Base-by-base conservation (phyloP, 2,329 filamentous ascomycete genomes). In the Fusarium subtropicale region DNA sequence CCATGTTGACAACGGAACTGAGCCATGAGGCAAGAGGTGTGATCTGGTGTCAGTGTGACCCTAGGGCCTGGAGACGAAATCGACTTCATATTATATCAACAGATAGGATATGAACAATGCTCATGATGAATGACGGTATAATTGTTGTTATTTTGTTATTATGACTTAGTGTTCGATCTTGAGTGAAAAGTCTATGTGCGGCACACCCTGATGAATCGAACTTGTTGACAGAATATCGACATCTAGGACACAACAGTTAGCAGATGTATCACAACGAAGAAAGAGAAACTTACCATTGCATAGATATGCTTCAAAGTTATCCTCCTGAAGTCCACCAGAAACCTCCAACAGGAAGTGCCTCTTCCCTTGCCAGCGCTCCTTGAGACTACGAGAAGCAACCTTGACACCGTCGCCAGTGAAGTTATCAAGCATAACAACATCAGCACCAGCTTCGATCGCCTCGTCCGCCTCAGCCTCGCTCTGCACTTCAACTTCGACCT, bases 341-440 rank as follows among this genome's bases (percentile, higher is more conserved):
- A 97, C 93, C 83, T 99, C 96, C 36, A 99, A 86, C 76, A 98
- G 79, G 72, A 97, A 93, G 56, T 90, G 85, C 66, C 84, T 85
- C 78, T 88, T 90, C 33, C 90, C 91, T 60, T 86, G 87, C 93
- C 93, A 98, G 71, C 90, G 88, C 75, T 91, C 85, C 82, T 95
- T 97, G 69, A 99, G 78, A 72, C 86, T 90, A 76, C 81, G 86
- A 16, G 95, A 92, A 1, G 93, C 93, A 11, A 86, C 80, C 77
- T 89, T 90, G 66, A 97, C 90, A 1, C 90, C 93, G 2, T 92
- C 90, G 1, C 91, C 89, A 0, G 89, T 90, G 77, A 98, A 99
- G 79, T 99, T 99, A 79, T 99, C 96, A 64, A 99, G 82, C 96
- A 99, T 99, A 66, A 99, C 90, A 22, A 99, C 90, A 78, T 99